Evolutionary conservation across 176 grass and related monocot genomes (phyloP).

Genomic region (Avena sativa): DNA sequence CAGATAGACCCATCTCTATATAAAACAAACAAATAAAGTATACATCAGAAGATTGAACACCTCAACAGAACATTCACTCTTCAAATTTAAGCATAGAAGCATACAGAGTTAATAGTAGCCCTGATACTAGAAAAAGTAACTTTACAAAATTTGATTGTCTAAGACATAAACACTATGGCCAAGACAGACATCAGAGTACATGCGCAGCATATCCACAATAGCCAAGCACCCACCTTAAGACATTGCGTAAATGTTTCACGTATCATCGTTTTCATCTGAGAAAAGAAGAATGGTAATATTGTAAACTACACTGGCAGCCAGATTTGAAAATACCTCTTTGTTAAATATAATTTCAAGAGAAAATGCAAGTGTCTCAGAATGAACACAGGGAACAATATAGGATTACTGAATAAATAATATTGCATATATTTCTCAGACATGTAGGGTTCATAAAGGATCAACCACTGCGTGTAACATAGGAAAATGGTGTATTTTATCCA

Average conservation of each 20-base stretch:
- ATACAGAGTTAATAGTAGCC: conserved; percentile 25
- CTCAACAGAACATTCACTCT: conserved; percentile 28
- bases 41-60: conserved; percentile 65
- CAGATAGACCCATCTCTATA: conserved; percentile 94
- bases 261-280: conserved; percentile 95
- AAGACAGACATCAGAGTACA: not conserved
- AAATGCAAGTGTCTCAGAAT: conserved; percentile 3
- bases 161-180: conserved; percentile 47
- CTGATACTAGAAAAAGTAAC: conserved; percentile 1
- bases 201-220: conserved; percentile 49
- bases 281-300: conserved; percentile 73
- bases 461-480: not conserved
- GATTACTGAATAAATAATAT: conserved; percentile 7
- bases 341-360: conserved; percentile 46
- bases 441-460: not conserved
- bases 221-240: conserved; percentile 65
- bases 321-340: conserved; percentile 31
- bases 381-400: not conserved
- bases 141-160: conserved; percentile 48
- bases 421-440: conserved; percentile 15
- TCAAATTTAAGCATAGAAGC: conserved; percentile 33
- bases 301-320: conserved; percentile 53
- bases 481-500: conserved; percentile 45
- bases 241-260: conserved; percentile 76
- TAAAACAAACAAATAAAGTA: conserved; percentile 75